Evolutionary conservation across 805 yeast genomes (phyloP).

Genomic region (Candida argentea): DNA sequence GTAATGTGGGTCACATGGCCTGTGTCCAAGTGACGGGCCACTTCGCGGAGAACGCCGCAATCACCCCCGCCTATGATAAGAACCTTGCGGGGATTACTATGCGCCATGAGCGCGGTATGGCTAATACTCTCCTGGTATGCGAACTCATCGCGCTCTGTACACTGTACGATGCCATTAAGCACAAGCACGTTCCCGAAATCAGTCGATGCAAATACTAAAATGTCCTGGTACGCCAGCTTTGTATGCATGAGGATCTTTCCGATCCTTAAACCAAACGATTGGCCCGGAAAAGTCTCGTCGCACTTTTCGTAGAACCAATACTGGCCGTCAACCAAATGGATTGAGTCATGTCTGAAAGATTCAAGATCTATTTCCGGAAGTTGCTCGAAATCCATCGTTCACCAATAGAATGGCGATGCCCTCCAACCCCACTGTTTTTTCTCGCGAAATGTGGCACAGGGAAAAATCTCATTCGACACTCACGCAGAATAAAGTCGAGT

Average conservation of each 20-base stretch:
- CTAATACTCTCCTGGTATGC: constrained; percentile 90
- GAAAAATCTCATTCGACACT: no score
- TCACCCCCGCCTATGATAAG: constrained; percentile 94
- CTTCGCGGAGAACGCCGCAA: constrained; percentile 88
- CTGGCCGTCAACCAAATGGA: constrained; percentile 15
- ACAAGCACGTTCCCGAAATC: constrained; percentile 83
- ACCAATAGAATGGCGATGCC: background rate
- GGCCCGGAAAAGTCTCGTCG: constrained; percentile 76
- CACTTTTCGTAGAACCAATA: constrained; percentile 74
- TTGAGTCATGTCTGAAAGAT: constrained; percentile 18
- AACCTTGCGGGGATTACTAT: constrained; percentile 63
- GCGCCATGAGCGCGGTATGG: constrained; percentile 73
- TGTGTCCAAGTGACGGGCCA: constrained; percentile 54
- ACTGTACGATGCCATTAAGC: constrained; percentile 83
- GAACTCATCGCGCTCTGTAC: constrained; percentile 87
- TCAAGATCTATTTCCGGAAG: constrained; percentile 6
- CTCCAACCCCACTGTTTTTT: no score
- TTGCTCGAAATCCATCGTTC: background rate
- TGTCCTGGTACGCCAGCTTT: constrained; percentile 69
- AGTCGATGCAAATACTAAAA: constrained; percentile 64
- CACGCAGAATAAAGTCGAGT: no score
- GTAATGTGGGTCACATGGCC: constrained; percentile 52
- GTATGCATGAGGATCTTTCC: constrained; percentile 56
- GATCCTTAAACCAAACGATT: constrained; percentile 62
- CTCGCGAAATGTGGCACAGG: no score